Conservation (phyloP, 2,329 filamentous ascomycete genomes). For the Alternaria ventricosa region DNA sequence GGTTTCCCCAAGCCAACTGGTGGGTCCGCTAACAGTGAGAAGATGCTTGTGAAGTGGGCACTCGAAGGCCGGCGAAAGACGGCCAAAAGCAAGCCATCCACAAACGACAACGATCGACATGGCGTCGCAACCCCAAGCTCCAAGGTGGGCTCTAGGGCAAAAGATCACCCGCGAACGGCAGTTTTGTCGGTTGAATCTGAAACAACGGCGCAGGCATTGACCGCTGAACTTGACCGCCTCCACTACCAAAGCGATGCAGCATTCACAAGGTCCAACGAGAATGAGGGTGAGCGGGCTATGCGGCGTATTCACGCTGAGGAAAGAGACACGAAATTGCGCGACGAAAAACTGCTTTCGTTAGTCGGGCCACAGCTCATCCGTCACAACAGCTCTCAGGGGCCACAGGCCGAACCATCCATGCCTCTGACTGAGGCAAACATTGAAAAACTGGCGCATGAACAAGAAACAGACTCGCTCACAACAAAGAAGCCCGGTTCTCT, state of each 20-base stretch:
- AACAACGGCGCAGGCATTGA: slow-evolving; percentile 45
- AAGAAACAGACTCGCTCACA: slow-evolving; percentile 26
- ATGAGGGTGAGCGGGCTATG: slow-evolving; percentile 54
- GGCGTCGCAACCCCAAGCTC: slow-evolving; percentile 21
- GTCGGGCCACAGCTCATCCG: slow-evolving; percentile 47
- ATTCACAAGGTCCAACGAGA: slow-evolving; percentile 51
- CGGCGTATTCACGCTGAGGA: slow-evolving; percentile 61
- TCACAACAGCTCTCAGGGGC: slow-evolving; percentile 27
- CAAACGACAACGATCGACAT: slow-evolving; percentile 39
- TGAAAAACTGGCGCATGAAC: slow-evolving; percentile 40
- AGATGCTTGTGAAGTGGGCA: slow-evolving; percentile 72
- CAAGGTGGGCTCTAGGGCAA: slow-evolving; percentile 27
- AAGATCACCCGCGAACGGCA: slow-evolving; percentile 39
- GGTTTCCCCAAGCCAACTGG: slow-evolving; percentile 14
- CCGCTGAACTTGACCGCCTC: slow-evolving; percentile 46
- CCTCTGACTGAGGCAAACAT: slow-evolving; percentile 49
- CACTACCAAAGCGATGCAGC: slow-evolving; percentile 47
- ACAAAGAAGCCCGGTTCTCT: slow-evolving; percentile 17
- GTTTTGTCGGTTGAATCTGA: slow-evolving; percentile 37
- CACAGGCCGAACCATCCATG: slow-evolving; percentile 27
- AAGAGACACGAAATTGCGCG: slow-evolving; percentile 60
- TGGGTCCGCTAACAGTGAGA: slow-evolving; percentile 21
- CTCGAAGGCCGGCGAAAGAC: slow-evolving; percentile 51
- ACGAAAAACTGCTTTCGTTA: slow-evolving; percentile 62
- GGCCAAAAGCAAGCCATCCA: slow-evolving; percentile 31